These are phyloP conservation scores for Calamus simplicifolius DNA, from an alignment of 176 grass and related monocot species.

Conservation along the genomic window DNA sequence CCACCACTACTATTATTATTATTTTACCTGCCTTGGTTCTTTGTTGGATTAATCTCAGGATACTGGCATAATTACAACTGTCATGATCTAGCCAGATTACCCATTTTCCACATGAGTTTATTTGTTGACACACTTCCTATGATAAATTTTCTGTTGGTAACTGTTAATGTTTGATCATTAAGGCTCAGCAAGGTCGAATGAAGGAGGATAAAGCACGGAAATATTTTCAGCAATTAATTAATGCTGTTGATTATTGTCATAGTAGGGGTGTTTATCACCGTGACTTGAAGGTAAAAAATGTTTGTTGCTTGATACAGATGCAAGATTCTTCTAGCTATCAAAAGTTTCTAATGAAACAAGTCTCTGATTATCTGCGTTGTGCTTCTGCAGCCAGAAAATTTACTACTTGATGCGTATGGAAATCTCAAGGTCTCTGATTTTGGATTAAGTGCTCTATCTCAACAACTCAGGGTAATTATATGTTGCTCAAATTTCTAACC, in stretches of 20 bases:
- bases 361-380: constrained; percentile 19
- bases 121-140: neutral
- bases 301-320: neutral
- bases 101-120: too few relatives aligned
- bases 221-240: constrained; percentile 91
- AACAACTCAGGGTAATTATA: constrained; percentile 73
- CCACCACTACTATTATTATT: too few relatives aligned
- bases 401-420: constrained; percentile 75
- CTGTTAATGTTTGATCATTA: neutral
- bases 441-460: constrained; percentile 90
- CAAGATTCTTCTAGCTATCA: neutral
- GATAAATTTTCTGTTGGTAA: too few relatives aligned
- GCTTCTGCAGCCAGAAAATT: constrained; percentile 74
- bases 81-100: too few relatives aligned
- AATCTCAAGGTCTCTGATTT: constrained; percentile 97
- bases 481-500: too few relatives aligned
- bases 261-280: constrained; percentile 97
- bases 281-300: constrained; percentile 66
- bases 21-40: too few relatives aligned
- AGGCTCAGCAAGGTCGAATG: constrained; percentile 88
- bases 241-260: constrained; percentile 93
- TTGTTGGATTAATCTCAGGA: constrained; percentile 2
- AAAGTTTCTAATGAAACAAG: constrained; percentile 10
- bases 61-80: too few relatives aligned
- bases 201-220: constrained; percentile 87